Evolutionary conservation across 345 rosid genomes (phyloP), one percentile per base, ranked within the genome.

Genomic region (Citrus sp.): DNA sequence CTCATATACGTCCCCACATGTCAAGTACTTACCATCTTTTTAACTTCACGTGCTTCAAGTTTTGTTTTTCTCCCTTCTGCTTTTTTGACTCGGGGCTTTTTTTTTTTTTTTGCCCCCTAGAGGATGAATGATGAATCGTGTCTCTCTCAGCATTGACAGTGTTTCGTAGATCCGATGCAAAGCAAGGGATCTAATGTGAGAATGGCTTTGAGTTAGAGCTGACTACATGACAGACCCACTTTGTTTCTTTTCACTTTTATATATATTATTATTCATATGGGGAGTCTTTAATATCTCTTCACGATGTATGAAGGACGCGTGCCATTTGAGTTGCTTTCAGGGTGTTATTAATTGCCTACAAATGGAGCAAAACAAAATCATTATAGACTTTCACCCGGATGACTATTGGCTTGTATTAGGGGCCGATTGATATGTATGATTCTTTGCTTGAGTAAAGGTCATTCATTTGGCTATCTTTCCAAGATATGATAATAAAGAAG

Each of bases 91-190:
- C 56, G n/a, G 25, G n/a, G 25, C 28, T 37, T 35, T 35, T 35
- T 35, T 46, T 24, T 54, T 38, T 12, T 10, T 10, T 51, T 35
- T 0, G 37, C 37, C 37, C 27, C 3, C 25, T 72, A 7, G 54
- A 61, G 9, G 30, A 37, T 46, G 51, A 46, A 46, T 46, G 68
- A 51, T 38, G 73, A 62, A 62, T 54, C 34, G 51, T 72, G 38
- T 58, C 32, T 32, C 73, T 54, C 77, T 74, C 73, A 78, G 59
- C 64, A 61, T 55, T 61, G 70, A 61, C 83, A 64, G 79, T 78
- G 84, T 78, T 78, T 78, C 84, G 76, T 78, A 83, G 84, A 85
- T 85, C 76, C 86, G 62, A 76, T 80, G 81, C 81, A 78, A 73
- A 59, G 58, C 54, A 61, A 24, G 73, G 68, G 69, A 76, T 79